Conservation (phyloP, 768 basidiomycete species). For the Psilocybe cyanescens region DNA sequence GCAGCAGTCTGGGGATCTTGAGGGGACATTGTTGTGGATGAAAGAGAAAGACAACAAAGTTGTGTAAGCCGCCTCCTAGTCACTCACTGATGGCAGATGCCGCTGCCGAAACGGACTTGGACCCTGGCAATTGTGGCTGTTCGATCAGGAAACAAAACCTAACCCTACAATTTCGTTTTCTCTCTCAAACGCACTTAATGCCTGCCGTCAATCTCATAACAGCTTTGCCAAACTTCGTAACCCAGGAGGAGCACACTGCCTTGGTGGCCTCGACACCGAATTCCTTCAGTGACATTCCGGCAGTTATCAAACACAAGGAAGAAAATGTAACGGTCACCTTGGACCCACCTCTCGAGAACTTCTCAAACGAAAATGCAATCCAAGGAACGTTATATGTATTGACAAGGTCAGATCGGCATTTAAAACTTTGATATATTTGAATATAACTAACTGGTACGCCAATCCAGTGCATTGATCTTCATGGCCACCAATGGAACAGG, state of each 20-base stretch:
- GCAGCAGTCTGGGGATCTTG: conserved; percentile 42
- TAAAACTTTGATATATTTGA: not conserved
- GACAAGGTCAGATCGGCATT: conserved; percentile 63
- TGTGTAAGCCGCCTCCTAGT: not conserved
- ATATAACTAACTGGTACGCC: conserved; percentile 9
- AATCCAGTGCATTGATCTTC: conserved; percentile 69
- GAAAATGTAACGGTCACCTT: conserved; percentile 69
- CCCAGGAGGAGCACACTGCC: conserved; percentile 66
- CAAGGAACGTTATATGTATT: conserved; percentile 82
- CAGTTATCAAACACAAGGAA: conserved; percentile 77
- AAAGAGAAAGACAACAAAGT: conserved; percentile 2
- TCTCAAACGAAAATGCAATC: conserved; percentile 51
- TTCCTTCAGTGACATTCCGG: conserved; percentile 85
- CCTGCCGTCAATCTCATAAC: conserved; percentile 41
- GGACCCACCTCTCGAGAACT: conserved; percentile 69
- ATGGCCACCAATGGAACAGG: conserved; percentile 71
- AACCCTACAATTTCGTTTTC: conserved; percentile 13
- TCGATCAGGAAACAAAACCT: conserved; percentile 8
- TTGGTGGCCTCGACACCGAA: conserved; percentile 80
- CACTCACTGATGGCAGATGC: not conserved
- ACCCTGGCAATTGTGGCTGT: not conserved
- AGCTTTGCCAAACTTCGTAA: conserved; percentile 39
- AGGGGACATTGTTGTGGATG: conserved; percentile 31
- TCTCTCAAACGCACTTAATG: conserved; percentile 28
- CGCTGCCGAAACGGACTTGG: not conserved